Percentiles rank a stretch among this genome's conserved stretches.
Evolutionary conservation across 371 early-diverging fungal species (phyloP).

Genomic region (Catenaria anguillulae): DNA sequence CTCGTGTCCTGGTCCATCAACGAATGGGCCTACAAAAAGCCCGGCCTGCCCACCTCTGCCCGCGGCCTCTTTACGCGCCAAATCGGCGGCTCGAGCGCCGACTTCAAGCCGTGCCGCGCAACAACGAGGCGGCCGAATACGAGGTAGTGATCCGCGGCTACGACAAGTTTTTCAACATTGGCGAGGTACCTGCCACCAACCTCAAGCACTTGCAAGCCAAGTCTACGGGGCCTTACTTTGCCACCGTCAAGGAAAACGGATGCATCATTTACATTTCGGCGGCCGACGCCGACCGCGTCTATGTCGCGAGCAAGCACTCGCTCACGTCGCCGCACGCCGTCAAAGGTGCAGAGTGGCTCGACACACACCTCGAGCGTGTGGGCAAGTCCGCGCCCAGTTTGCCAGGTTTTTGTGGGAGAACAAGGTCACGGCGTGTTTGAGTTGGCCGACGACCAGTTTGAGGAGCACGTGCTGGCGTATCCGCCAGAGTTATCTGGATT

Average conservation of each 20-base stretch:
- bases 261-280: constrained; percentile 79
- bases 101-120: neutral
- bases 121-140: constrained; percentile 12
- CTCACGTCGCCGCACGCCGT: constrained; percentile 38
- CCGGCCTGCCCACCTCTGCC: constrained; percentile 48
- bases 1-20: neutral
- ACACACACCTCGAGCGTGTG: constrained; percentile 39
- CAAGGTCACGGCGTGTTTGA: constrained; percentile 68
- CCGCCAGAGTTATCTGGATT: constrained; percentile 58
- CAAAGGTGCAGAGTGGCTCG: constrained; percentile 64
- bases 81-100: neutral
- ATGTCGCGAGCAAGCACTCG: constrained; percentile 83
- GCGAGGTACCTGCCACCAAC: constrained; percentile 43
- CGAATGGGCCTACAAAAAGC: neutral
- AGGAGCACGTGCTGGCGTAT: constrained; percentile 84
- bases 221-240: constrained; percentile 61
- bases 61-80: constrained; percentile 61
- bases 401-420: constrained; percentile 50
- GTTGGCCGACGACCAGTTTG: constrained; percentile 87
- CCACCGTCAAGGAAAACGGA: constrained; percentile 89
- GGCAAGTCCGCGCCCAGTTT: constrained; percentile 48
- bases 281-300: constrained; percentile 35
- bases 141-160: constrained; percentile 70
- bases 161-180: constrained; percentile 85
- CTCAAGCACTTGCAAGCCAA: neutral